Evolutionary conservation across 345 rosid species (phyloP).

Genomic region (Microthlaspi erraticum): DNA sequence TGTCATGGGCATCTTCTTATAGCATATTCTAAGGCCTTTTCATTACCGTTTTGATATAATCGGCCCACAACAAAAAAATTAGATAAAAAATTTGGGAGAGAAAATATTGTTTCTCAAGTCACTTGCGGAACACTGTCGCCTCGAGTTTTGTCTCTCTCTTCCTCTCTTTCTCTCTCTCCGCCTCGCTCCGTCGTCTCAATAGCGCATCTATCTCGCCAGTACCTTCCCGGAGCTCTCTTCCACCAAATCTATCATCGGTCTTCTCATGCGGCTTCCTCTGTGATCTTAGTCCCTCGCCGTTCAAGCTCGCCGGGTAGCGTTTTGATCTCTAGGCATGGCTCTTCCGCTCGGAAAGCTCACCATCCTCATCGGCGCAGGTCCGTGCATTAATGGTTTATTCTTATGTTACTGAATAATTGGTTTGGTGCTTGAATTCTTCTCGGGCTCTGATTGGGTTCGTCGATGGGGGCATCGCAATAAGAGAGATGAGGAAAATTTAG

Average conservation of each 20-base stretch:
- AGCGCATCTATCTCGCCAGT: not conserved
- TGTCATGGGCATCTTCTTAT: constrained; percentile 22
- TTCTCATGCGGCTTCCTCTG: constrained; percentile 14
- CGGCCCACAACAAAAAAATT: constrained; percentile 8
- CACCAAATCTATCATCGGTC: not conserved
- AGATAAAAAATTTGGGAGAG: not conserved
- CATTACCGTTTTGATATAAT: not conserved
- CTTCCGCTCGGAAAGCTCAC: constrained; percentile 49
- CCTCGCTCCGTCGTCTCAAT: constrained; percentile 29
- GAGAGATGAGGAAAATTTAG: constrained; percentile 32
- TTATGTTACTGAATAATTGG: not conserved
- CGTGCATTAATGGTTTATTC: not conserved
- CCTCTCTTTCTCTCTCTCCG: constrained; percentile 11
- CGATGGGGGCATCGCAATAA: constrained; percentile 13
- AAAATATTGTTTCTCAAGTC: constrained; percentile 32
- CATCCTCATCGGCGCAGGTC: constrained; percentile 51
- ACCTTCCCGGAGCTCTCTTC: not conserved
- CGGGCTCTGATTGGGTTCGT: not conserved
- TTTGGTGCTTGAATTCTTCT: not conserved
- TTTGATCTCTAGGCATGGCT: constrained; percentile 38
- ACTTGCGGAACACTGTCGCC: constrained; percentile 34
- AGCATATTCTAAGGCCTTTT: constrained; percentile 35
- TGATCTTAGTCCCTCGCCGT: not conserved
- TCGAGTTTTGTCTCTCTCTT: constrained; percentile 4
- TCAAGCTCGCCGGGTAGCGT: constrained; percentile 5